Evolutionary conservation across 768 basidiomycete species (phyloP).

Genomic region (Termitomyces sp.): DNA sequence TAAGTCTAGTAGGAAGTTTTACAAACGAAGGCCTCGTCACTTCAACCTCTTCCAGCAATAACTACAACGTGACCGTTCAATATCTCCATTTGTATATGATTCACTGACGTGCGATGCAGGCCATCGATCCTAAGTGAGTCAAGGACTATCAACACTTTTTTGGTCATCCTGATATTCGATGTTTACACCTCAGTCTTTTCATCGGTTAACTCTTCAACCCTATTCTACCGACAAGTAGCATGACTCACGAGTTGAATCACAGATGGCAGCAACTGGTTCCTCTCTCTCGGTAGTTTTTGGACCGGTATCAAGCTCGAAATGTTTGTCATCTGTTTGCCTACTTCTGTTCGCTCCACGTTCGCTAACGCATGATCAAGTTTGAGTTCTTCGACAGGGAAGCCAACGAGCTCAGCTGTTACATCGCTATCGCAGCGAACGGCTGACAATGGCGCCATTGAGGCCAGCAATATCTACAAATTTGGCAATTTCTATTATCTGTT

Average conservation of each 20-base stretch:
- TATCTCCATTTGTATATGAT: not conserved
- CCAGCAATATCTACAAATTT: conserved; percentile 37
- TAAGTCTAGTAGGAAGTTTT: conserved; percentile 28
- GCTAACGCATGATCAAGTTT: conserved; percentile 18
- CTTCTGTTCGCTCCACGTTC: not conserved
- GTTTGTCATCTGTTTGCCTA: not conserved
- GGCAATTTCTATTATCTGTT: conserved; percentile 50
- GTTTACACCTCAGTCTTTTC: not conserved
- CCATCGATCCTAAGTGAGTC: conserved; percentile 9
- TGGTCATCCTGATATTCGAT: not conserved
- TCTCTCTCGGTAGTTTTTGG: conserved; percentile 53
- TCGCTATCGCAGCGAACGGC: conserved; percentile 41
- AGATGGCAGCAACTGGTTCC: conserved; percentile 35
- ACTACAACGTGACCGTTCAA: conserved; percentile 34
- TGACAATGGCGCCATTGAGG: conserved; percentile 43
- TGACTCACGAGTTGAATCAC: not conserved
- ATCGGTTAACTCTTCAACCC: not conserved
- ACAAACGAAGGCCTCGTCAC: conserved; percentile 43
- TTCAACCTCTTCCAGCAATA: conserved; percentile 29
- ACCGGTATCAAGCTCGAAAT: conserved; percentile 40
- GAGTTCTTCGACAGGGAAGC: conserved; percentile 36
- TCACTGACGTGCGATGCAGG: not conserved
- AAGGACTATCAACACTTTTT: not conserved
- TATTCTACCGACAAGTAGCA: not conserved
- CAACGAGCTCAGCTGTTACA: conserved; percentile 30